Conservation (phyloP, 306 rosid genomes). For the Fragaria iinumae region DNA sequence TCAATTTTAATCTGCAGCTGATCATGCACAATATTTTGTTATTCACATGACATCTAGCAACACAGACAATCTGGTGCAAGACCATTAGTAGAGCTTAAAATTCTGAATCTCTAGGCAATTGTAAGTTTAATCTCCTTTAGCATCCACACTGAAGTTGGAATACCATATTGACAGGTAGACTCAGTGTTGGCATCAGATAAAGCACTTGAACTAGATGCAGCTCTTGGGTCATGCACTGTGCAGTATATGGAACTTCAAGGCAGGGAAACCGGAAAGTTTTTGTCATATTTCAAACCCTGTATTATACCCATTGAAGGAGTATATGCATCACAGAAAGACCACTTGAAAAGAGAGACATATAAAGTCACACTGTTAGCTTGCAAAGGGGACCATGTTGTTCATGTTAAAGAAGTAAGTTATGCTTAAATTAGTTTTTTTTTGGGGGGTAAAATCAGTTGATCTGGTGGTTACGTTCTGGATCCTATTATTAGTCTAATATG, state of each 20-base stretch:
- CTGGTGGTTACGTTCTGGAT: neutral
- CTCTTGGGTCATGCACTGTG: slow-evolving; percentile 91
- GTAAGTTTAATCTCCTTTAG: neutral
- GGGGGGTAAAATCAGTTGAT: neutral
- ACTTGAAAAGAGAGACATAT: slow-evolving; percentile 54
- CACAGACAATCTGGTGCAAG: neutral
- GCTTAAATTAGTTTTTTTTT: neutral
- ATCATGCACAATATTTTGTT: neutral
- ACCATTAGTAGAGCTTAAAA: neutral
- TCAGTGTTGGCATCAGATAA: slow-evolving; percentile 81
- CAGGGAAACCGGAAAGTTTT: slow-evolving; percentile 75
- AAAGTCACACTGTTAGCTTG: slow-evolving; percentile 65
- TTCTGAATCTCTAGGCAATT: too few relatives aligned
- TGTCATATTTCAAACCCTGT: slow-evolving; percentile 89
- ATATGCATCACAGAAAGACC: slow-evolving; percentile 55
- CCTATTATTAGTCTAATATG: neutral
- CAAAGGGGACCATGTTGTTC: slow-evolving; percentile 93
- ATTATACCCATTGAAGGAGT: slow-evolving; percentile 83
- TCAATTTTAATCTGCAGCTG: neutral
- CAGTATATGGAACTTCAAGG: slow-evolving; percentile 92
- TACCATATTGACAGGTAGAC: slow-evolving; percentile 57
- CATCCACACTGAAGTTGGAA: slow-evolving; percentile 4
- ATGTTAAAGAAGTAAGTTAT: slow-evolving; percentile 74
- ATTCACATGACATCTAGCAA: neutral
- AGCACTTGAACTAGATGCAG: slow-evolving; percentile 88